phyloP scores from a whole-genome alignment of 345 rosid species.

The Sonneratia alba region DNA sequence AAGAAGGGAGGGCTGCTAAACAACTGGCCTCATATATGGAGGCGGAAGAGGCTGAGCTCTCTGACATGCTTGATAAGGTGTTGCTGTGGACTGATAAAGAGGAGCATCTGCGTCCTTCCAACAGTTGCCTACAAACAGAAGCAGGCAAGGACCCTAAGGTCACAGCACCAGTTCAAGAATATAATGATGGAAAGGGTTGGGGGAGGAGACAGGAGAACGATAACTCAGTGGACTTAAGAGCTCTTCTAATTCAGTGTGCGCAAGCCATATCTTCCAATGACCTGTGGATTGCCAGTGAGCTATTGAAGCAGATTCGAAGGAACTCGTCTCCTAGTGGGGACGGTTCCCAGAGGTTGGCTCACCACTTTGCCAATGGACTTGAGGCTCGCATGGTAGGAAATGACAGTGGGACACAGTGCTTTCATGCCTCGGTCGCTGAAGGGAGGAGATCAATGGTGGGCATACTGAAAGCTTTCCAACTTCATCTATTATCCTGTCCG shows the following conservation, averaged over 20 bases:
- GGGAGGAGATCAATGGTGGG: constrained; percentile 22
- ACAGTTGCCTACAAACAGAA: constrained; percentile 6
- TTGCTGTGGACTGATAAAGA: constrained; percentile 27
- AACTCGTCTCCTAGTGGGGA: constrained; percentile 24
- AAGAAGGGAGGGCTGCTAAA: constrained; percentile 53
- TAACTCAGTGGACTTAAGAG: constrained; percentile 33
- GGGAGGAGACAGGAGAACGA: constrained; percentile 14
- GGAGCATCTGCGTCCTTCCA: constrained; percentile 8
- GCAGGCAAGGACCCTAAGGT: constrained; percentile 11
- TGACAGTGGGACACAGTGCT: not conserved
- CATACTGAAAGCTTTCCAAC: constrained; percentile 32
- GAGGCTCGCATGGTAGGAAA: constrained; percentile 28
- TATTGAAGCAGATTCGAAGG: constrained; percentile 29
- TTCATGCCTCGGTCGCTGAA: not conserved
- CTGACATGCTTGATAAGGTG: constrained; percentile 65
- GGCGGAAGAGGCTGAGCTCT: constrained; percentile 41
- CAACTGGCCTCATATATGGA: constrained; percentile 26
- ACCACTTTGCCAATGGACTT: constrained; percentile 41
- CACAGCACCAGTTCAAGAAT: not conserved
- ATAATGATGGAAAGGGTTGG: constrained; percentile 6
- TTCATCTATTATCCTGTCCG: constrained; percentile 24
- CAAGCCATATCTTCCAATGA: constrained; percentile 30
- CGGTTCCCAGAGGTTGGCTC: constrained; percentile 39
- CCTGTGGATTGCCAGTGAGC: constrained; percentile 19
- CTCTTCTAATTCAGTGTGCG: constrained; percentile 37